Conservation (phyloP, 2,329 filamentous ascomycete genomes). For the Triangularia setosa region DNA sequence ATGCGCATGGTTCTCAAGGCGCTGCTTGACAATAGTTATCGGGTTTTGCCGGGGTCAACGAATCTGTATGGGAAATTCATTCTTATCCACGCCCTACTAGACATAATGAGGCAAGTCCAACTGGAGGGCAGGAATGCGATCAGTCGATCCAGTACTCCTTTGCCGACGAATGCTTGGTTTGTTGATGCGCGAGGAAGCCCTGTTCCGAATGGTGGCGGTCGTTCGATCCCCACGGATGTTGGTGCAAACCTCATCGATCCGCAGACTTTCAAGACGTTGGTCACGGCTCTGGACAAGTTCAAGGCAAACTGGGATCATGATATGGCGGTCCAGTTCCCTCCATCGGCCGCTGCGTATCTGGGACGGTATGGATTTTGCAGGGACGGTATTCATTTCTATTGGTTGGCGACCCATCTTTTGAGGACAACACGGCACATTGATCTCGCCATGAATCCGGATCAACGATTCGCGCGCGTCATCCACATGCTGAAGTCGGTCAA, state of each 20-base stretch:
- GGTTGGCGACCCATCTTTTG: constrained; percentile 63
- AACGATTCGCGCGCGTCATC: constrained; percentile 58
- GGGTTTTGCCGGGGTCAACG: constrained; percentile 61
- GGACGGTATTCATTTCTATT: constrained; percentile 71
- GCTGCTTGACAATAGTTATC: constrained; percentile 54
- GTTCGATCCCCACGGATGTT: constrained; percentile 43
- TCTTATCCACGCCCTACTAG: constrained; percentile 64
- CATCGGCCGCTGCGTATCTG: constrained; percentile 40
- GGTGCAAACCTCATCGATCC: constrained; percentile 38
- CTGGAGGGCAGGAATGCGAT: constrained; percentile 37
- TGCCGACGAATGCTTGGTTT: constrained; percentile 58
- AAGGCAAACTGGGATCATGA: constrained; percentile 69
- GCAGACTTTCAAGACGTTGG: constrained; percentile 45
- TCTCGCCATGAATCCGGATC: constrained; percentile 53
- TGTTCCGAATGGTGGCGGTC: constrained; percentile 45
- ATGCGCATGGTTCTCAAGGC: constrained; percentile 59
- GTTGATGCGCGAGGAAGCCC: constrained; percentile 34
- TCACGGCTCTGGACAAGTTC: constrained; percentile 64
- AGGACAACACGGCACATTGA: constrained; percentile 53
- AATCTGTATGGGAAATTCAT: constrained; percentile 73
- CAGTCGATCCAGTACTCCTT: constrained; percentile 49
- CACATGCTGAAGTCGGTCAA: constrained; percentile 57
- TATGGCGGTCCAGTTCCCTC: constrained; percentile 64
- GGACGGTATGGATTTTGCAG: constrained; percentile 65
- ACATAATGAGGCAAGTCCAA: constrained; percentile 51